Evolutionary conservation across 2,329 filamentous ascomycete genomes (phyloP), one percentile per base, ranked within the genome.

Genomic region (Scedosporium boydii): DNA sequence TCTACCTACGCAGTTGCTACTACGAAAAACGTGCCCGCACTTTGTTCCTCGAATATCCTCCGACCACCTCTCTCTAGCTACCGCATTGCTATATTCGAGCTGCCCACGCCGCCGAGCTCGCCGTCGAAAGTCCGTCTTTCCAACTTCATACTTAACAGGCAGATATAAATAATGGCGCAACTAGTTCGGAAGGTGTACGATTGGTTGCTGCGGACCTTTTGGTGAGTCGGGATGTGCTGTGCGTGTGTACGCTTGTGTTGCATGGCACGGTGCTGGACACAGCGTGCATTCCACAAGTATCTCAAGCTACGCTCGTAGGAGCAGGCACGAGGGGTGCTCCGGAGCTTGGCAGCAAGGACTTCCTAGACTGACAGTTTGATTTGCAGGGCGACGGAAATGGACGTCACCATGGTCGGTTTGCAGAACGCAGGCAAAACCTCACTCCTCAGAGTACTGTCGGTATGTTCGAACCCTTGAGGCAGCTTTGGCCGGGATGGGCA

Each of bases 401-500:
- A 99, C 78, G 93, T 99, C 74, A 98, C 95, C 69, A 96, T 99
- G 89, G 93, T 99, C 74, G 95, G 95, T 26, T 80, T 99, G 73
- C 95, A 99, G 75, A 98, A 98, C 79, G 95, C 95, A 64, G 95
- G 95, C 72, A 99, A 99, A 80, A 98, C 95, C 46, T 98, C 93
- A 65, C 77, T 99, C 72, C 81, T 99, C 75, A 86, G 93, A 70
- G 93, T 98, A 70, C 83, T 99, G 70, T 93, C 93, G 80, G 95
- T 99, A 87, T 85, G 93, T 48, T 48, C 14, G n/a, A 48, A 18
- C 34, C 61, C 62, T 55, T 42, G 48, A 66, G 63, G 62, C 64
- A 66, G 64, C 64, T 68, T 63, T 64, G 53, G 59, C 66, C 66
- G 70, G 76, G 80, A 70, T 80, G 10, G 21, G 21, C n/a, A 18